Evolutionary conservation across 176 grass and related monocot species (phyloP).

Genomic region (Cenchrus americanus): DNA sequence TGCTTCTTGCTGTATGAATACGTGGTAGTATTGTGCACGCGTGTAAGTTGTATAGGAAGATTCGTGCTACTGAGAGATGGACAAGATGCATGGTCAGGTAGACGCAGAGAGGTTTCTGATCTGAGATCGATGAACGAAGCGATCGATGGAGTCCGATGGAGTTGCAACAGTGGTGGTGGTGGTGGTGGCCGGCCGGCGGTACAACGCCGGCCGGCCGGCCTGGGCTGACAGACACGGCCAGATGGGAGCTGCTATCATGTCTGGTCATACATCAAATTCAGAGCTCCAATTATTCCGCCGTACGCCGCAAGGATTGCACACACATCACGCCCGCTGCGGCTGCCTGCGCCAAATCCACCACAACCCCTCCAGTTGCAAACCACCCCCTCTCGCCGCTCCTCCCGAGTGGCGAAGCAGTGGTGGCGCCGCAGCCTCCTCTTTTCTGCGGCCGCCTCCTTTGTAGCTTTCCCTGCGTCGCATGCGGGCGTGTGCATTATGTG

Average conservation of each 20-base stretch:
- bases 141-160: no score
- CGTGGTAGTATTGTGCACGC: no score
- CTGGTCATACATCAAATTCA: conserved; percentile 44
- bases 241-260: conserved; percentile 32
- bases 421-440: not conserved
- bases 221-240: conserved; percentile 5
- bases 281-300: conserved; percentile 44
- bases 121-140: not conserved
- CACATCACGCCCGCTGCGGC: not conserved
- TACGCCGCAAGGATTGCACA: conserved; percentile 32
- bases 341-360: no score
- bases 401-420: no score
- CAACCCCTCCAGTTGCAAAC: no score
- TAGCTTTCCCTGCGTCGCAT: conserved; percentile 11
- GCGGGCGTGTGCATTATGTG: not conserved
- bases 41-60: no score
- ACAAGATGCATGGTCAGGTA: not conserved
- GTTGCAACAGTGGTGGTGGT: not conserved
- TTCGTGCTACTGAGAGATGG: not conserved
- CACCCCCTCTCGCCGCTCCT: not conserved
- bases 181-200: not conserved
- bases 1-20: no score
- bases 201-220: not conserved
- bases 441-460: conserved; percentile 14
- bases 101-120: not conserved